These are phyloP conservation scores for Sporothrix pallida DNA, from an alignment of 2,329 filamentous ascomycete genomes.

Conservation along the genomic window DNA sequence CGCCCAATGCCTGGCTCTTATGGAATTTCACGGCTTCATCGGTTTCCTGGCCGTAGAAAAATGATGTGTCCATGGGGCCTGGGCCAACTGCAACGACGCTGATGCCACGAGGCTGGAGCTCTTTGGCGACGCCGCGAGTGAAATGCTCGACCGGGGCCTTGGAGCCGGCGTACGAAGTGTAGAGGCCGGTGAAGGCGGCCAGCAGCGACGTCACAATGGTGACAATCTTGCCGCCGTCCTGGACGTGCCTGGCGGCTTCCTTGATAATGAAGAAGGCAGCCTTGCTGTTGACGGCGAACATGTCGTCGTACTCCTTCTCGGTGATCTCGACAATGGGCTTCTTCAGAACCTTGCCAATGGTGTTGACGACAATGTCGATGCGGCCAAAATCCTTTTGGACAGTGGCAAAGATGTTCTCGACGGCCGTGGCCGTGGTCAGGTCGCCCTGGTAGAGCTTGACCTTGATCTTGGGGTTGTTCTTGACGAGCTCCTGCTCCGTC, in stretches of 20 bases:
- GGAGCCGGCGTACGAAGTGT: slow-evolving; percentile 54
- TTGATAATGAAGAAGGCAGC: slow-evolving; percentile 54
- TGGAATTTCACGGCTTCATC: slow-evolving; percentile 52
- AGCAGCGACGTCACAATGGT: slow-evolving; percentile 53
- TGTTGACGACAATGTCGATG: slow-evolving; percentile 58
- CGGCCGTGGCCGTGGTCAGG: slow-evolving; percentile 49
- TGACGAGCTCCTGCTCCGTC: slow-evolving; percentile 48
- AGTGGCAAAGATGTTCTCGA: slow-evolving; percentile 50
- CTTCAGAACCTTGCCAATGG: slow-evolving; percentile 56
- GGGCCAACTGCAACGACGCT: slow-evolving; percentile 48
- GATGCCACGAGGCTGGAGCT: slow-evolving; percentile 44
- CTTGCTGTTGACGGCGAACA: slow-evolving; percentile 57
- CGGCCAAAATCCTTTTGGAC: slow-evolving; percentile 51
- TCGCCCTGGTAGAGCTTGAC: slow-evolving; percentile 52
- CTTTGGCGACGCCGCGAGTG: slow-evolving; percentile 47
- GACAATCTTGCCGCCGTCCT: slow-evolving; percentile 55
- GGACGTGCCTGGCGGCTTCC: slow-evolving; percentile 50
- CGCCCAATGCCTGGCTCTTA: slow-evolving; percentile 52
- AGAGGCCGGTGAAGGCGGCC: slow-evolving; percentile 53
- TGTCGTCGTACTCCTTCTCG: slow-evolving; percentile 54
- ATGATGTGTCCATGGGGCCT: slow-evolving; percentile 51
- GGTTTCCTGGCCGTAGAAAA: slow-evolving; percentile 53
- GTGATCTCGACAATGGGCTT: slow-evolving; percentile 52
- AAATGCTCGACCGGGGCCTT: slow-evolving; percentile 51
- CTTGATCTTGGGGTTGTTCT: slow-evolving; percentile 44